A percentile compares a stretch with the other conserved stretches of the same genome.
Conservation (phyloP, 805 yeast genomes). For the Pichia nakasei region DNA sequence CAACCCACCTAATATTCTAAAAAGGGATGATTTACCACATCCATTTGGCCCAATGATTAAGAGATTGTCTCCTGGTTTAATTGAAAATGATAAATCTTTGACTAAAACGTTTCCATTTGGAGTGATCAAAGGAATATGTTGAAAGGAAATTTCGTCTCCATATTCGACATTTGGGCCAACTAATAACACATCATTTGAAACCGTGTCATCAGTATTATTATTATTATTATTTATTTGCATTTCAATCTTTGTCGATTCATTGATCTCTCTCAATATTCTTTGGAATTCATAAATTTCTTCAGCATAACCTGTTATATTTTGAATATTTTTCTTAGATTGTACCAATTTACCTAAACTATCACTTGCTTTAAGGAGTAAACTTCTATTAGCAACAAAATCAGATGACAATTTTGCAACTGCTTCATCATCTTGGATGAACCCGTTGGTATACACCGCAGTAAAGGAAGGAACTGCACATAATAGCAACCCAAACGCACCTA, state of each 20-base stretch:
- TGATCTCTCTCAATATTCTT: conserved; percentile 47
- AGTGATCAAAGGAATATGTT: conserved; percentile 71
- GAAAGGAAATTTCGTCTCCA: conserved; percentile 61
- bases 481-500: conserved; percentile 93
- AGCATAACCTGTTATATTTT: conserved; percentile 78
- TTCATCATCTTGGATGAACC: conserved; percentile 38
- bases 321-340: conserved; percentile 73
- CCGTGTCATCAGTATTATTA: not conserved
- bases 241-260: conserved; percentile 21
- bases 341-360: conserved; percentile 83
- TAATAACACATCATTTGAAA: conserved; percentile 23
- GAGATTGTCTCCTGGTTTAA: conserved; percentile 75
- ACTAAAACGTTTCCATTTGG: conserved; percentile 75
- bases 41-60: conserved; percentile 95
- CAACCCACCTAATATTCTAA: conserved; percentile 83
- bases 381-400: conserved; percentile 82
- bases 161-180: conserved; percentile 29
- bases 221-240: conserved; percentile 6
- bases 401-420: conserved; percentile 43
- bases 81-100: conserved; percentile 55
- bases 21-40: conserved; percentile 88
- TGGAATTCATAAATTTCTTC: conserved; percentile 65
- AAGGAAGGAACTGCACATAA: conserved; percentile 87
- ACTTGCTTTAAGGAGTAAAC: conserved; percentile 74
- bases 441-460: conserved; percentile 22